Evolutionary conservation across 2,329 filamentous ascomycete species (phyloP).

Genomic region (Xylariaceae sp.): DNA sequence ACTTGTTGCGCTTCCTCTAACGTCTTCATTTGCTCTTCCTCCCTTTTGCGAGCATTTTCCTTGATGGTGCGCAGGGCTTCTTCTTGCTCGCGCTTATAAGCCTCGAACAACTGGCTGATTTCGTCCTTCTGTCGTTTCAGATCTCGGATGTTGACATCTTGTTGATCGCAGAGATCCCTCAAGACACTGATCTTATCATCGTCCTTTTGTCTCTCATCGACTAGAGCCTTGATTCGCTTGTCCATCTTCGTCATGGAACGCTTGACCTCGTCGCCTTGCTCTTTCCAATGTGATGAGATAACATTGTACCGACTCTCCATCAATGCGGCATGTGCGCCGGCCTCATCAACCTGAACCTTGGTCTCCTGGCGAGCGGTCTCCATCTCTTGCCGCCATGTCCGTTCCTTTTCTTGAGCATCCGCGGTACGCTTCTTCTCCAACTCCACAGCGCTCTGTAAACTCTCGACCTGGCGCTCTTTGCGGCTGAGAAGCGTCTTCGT

Average conservation of each 20-base stretch:
- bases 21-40: conserved; percentile 55
- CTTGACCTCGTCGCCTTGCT: conserved; percentile 59
- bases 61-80: conserved; percentile 56
- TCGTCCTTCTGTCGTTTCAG: conserved; percentile 57
- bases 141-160: conserved; percentile 61
- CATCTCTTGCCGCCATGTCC: conserved; percentile 57
- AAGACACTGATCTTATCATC: conserved; percentile 60
- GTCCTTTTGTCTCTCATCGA: conserved; percentile 52
- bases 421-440: conserved; percentile 57
- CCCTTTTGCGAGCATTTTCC: conserved; percentile 49
- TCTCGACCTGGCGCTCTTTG: conserved; percentile 70
- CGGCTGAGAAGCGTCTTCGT: conserved; percentile 65
- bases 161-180: conserved; percentile 66
- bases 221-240: conserved; percentile 49
- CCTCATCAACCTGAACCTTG: conserved; percentile 59
- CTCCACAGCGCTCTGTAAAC: conserved; percentile 59
- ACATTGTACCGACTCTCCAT: conserved; percentile 67
- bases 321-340: conserved; percentile 58
- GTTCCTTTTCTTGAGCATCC: conserved; percentile 56
- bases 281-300: conserved; percentile 61
- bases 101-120: conserved; percentile 55
- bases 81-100: conserved; percentile 61
- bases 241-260: conserved; percentile 45
- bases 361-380: conserved; percentile 57
- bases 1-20: conserved; percentile 55